Conservation (phyloP, 164 flowering plant species). For the Magnolia officinalis region DNA sequence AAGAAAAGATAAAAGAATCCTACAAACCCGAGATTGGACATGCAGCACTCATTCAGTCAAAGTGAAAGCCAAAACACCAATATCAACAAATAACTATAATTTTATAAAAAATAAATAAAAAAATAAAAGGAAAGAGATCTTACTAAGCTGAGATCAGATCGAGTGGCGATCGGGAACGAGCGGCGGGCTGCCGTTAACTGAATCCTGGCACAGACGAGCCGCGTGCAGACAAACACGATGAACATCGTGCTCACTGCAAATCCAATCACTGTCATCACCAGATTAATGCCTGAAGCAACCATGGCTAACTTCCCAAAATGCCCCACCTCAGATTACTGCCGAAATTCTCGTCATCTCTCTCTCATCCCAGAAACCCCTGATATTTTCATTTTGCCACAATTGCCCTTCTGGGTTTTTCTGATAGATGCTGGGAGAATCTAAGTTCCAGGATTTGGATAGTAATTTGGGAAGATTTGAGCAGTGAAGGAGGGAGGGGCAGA, state of each 20-base stretch:
- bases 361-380: not conserved
- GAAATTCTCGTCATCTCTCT: not conserved
- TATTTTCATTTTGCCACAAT: not conserved
- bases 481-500: not conserved
- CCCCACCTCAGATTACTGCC: not conserved
- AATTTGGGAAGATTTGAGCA: not conserved
- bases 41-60: not conserved
- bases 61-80: not conserved
- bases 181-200: slow-evolving; percentile 65
- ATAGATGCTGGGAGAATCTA: not conserved
- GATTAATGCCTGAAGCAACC: slow-evolving; percentile 70
- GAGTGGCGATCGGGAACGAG: slow-evolving; percentile 49
- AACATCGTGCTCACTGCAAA: slow-evolving; percentile 89
- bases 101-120: too few relatives aligned
- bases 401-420: not conserved
- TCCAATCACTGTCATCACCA: slow-evolving; percentile 95
- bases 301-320: slow-evolving; percentile 24
- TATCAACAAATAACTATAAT: not conserved
- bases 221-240: slow-evolving; percentile 86
- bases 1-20: too few relatives aligned
- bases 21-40: not conserved
- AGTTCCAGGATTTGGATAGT: not conserved
- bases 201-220: slow-evolving; percentile 82
- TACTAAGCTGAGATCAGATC: slow-evolving; percentile 37
- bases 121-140: not conserved